Percentiles rank a stretch among this genome's conserved stretches.
These are phyloP conservation scores for Pneumocystis sp. DNA, from an alignment of 1,139 yeast genomes.

Conservation along the genomic window DNA sequence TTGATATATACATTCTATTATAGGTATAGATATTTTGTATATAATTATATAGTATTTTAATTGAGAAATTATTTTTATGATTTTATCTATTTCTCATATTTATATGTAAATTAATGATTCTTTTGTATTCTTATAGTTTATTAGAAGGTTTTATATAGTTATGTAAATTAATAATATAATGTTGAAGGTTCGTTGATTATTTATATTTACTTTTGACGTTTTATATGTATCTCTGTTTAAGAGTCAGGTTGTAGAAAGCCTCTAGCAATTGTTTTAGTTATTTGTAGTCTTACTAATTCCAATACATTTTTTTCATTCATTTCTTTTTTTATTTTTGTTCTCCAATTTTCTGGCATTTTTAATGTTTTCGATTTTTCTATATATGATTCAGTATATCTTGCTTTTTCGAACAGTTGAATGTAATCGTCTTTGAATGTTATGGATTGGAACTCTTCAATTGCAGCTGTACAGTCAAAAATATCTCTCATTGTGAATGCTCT, in stretches of 20 bases:
- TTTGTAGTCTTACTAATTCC: background rate
- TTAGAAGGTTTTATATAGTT: background rate
- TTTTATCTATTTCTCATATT: too few species aligned
- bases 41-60: too few species aligned
- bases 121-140: background rate
- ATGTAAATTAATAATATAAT: background rate
- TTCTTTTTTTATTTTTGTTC: background rate
- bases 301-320: background rate
- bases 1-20: too few species aligned
- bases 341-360: background rate
- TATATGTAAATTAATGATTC: too few species aligned
- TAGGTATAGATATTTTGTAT: too few species aligned
- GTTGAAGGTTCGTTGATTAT: background rate
- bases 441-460: background rate
- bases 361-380: background rate
- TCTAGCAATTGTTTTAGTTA: background rate
- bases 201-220: background rate
- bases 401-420: background rate
- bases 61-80: too few species aligned
- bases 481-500: background rate
- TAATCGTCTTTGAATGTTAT: background rate
- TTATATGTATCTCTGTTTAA: background rate
- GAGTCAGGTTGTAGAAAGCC: background rate
- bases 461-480: slow-evolving; percentile 1
- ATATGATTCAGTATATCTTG: background rate